A percentile compares a stretch with the other conserved stretches of the same genome.
phyloP scores from a whole-genome alignment of 176 grass and related monocot species.

The Tillandsia fasciculata region DNA sequence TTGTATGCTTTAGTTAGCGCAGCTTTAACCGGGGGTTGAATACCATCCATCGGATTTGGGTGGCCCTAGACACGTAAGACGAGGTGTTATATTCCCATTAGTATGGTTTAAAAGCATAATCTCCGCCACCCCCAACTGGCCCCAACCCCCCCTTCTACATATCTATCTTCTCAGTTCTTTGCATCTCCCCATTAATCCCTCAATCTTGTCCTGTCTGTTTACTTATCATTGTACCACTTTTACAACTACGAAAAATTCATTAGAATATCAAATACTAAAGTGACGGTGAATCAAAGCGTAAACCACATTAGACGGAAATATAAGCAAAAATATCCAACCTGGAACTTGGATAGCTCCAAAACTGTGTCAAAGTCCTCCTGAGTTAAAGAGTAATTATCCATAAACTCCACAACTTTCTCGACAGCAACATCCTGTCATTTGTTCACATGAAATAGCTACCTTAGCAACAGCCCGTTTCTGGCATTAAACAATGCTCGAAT shows the following conservation, averaged over 20 bases:
- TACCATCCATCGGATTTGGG: conserved; percentile 84
- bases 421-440: conserved; percentile 70
- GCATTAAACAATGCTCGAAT: neutral
- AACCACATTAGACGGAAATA: neutral
- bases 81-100: too few relatives aligned
- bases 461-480: neutral
- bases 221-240: too few relatives aligned
- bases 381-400: conserved; percentile 93
- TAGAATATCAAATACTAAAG: neutral
- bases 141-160: too few relatives aligned
- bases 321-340: conserved; percentile 37
- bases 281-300: neutral
- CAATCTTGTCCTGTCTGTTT: too few relatives aligned
- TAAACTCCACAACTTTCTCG: conserved; percentile 78
- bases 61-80: conserved; percentile 34
- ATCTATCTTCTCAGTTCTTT: too few relatives aligned
- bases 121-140: too few relatives aligned
- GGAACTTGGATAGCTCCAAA: conserved; percentile 91
- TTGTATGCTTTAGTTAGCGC: conserved; percentile 94
- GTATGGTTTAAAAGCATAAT: too few relatives aligned
- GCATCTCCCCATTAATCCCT: too few relatives aligned
- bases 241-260: too few relatives aligned
- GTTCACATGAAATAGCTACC: neutral
- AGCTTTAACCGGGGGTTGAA: conserved; percentile 82
- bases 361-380: conserved; percentile 91